phyloP scores from a whole-genome alignment of 2,329 filamentous ascomycete genomes.

The Stagonosporopsis rhizophila region DNA sequence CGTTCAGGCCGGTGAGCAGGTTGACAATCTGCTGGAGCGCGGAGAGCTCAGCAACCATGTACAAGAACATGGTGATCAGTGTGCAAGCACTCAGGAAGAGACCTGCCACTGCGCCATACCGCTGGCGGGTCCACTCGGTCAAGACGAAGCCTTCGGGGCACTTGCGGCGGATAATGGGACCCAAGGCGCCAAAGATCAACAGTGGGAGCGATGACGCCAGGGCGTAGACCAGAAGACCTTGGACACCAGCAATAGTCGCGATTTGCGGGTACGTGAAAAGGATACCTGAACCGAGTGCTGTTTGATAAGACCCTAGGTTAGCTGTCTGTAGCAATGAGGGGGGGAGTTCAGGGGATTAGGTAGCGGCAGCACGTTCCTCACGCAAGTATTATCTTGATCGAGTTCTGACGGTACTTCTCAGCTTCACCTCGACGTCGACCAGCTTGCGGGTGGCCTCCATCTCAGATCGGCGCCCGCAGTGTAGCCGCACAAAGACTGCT shows the following conservation, averaged over 20 bases:
- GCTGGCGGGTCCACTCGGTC: conserved; percentile 82
- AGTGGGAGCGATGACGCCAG: conserved; percentile 75
- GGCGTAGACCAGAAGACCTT: conserved; percentile 79
- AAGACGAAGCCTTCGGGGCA: conserved; percentile 85
- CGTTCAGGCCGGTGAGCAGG: conserved; percentile 75
- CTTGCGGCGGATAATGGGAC: conserved; percentile 78
- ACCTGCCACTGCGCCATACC: conserved; percentile 73
- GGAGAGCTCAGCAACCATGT: conserved; percentile 86
- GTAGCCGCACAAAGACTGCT: conserved; percentile 61
- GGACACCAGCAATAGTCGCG: conserved; percentile 78
- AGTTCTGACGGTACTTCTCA: conserved; percentile 97
- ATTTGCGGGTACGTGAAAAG: conserved; percentile 84
- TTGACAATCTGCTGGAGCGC: conserved; percentile 80
- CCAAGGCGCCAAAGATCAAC: conserved; percentile 75
- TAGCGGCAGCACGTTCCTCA: conserved; percentile 97
- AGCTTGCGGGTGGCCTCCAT: neutral
- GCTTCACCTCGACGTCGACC: conserved; percentile 64
- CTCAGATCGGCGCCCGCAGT: conserved; percentile 81
- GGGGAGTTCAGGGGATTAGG: conserved; percentile 52
- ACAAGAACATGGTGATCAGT: conserved; percentile 81
- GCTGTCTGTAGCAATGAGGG: conserved; percentile 31
- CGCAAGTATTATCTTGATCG: conserved; percentile 99
- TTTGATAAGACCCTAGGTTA: conserved; percentile 44
- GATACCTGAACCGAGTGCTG: conserved; percentile 84
- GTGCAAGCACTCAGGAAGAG: conserved; percentile 80